phyloP scores from a whole-genome alignment of 495 filamentous ascomycete species.

The Astrothelium subdiscretum region DNA sequence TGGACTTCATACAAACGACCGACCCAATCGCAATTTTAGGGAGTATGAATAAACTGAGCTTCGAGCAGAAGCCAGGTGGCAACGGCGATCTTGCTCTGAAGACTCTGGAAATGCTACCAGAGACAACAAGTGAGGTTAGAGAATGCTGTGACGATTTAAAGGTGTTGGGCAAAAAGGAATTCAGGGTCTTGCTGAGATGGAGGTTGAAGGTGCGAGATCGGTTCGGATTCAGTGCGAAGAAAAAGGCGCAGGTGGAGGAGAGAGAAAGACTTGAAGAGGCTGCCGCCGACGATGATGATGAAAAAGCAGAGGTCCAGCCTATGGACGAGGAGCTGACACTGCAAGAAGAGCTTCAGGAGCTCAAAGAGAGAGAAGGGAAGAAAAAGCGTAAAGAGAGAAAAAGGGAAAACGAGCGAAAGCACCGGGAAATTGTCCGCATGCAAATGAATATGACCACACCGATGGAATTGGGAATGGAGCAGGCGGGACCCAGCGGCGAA shows the following conservation, averaged over 20 bases:
- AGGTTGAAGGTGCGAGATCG: slow-evolving; percentile 78
- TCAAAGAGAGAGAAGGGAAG: slow-evolving; percentile 63
- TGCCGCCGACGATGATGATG: slow-evolving; percentile 47
- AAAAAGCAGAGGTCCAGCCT: slow-evolving; percentile 52
- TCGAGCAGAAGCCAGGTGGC: slow-evolving; percentile 47
- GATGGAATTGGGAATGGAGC: slow-evolving; percentile 91
- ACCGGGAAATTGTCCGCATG: slow-evolving; percentile 81
- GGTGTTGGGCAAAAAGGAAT: slow-evolving; percentile 86
- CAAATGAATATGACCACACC: slow-evolving; percentile 95
- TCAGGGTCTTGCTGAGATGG: slow-evolving; percentile 88
- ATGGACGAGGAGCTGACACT: slow-evolving; percentile 93
- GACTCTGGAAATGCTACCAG: slow-evolving; percentile 77
- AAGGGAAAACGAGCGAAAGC: slow-evolving; percentile 79
- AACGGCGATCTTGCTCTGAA: slow-evolving; percentile 80
- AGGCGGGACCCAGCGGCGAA: slow-evolving; percentile 61
- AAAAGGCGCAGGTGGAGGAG: slow-evolving; percentile 31
- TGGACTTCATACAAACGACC: slow-evolving; percentile 85
- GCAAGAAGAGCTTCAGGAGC: slow-evolving; percentile 70
- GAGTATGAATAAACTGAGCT: slow-evolving; percentile 68
- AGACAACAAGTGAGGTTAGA: slow-evolving; percentile 81
- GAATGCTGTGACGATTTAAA: slow-evolving; percentile 80
- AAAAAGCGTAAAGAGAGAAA: slow-evolving; percentile 70
- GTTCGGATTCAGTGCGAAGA: slow-evolving; percentile 78
- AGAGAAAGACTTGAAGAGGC: slow-evolving; percentile 34
- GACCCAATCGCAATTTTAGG: slow-evolving; percentile 97